Conservation (phyloP, 108 stramenopile species). For the Pseudonitzschia delicatissima region DNA sequence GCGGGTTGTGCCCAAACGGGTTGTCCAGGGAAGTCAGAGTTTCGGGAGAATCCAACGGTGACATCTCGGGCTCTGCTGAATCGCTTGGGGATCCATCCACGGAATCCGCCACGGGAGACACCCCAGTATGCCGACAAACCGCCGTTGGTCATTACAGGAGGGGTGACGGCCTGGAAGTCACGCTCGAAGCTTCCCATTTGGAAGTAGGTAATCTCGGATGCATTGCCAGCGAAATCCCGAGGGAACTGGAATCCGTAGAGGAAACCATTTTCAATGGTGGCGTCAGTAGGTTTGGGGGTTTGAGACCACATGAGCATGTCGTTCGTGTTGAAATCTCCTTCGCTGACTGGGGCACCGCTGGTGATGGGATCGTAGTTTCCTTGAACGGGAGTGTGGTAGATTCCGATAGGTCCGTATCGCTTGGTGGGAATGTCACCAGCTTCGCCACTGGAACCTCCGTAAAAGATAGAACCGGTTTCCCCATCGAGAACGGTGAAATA, state of each 20-base stretch:
- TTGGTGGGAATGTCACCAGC: neutral
- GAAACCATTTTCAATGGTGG: constrained; percentile 16
- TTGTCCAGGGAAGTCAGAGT: constrained; percentile 16
- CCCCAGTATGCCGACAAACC: constrained; percentile 25
- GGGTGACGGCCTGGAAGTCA: constrained; percentile 32
- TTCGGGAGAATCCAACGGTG: constrained; percentile 9
- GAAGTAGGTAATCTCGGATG: constrained; percentile 3
- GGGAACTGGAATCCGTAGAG: constrained; percentile 41
- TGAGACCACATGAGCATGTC: constrained; percentile 38
- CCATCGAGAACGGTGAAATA: constrained; percentile 41
- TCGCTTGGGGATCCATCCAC: constrained; percentile 29
- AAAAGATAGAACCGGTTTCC: constrained; percentile 7
- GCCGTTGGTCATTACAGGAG: constrained; percentile 34
- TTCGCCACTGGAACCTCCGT: constrained; percentile 6
- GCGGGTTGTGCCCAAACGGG: constrained; percentile 21
- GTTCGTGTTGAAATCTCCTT: constrained; percentile 32
- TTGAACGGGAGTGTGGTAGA: constrained; percentile 37
- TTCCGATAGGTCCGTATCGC: constrained; percentile 32
- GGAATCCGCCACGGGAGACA: constrained; percentile 34
- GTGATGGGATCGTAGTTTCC: constrained; percentile 34
- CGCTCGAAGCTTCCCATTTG: constrained; percentile 10
- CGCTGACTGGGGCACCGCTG: constrained; percentile 12
- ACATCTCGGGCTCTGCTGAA: constrained; percentile 24
- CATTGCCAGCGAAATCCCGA: constrained; percentile 15
- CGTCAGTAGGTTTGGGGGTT: constrained; percentile 10